Percentiles rank a stretch among this genome's conserved stretches.
phyloP scores from a whole-genome alignment of 1,284 basidiomycete species.

The Ustilago cynodontis region DNA sequence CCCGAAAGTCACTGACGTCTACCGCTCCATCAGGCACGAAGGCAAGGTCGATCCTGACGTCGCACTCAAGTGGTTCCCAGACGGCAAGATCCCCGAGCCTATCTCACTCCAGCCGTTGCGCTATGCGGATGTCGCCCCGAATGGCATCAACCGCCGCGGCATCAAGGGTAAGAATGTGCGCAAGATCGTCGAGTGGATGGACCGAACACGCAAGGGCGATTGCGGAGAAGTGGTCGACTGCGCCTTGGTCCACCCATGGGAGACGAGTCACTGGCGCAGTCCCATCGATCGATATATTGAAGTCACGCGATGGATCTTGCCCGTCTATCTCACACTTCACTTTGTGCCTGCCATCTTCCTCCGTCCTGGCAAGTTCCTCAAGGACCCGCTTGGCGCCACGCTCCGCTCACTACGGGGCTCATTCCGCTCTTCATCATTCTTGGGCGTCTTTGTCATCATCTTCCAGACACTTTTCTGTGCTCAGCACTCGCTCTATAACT shows the following conservation, averaged over 20 bases:
- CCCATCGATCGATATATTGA: conserved; percentile 81
- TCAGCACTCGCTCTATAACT: conserved; percentile 76
- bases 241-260: conserved; percentile 80
- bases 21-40: conserved; percentile 28
- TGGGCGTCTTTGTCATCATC: conserved; percentile 85
- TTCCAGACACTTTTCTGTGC: conserved; percentile 88
- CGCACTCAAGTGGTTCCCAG: conserved; percentile 54
- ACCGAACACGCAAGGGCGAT: conserved; percentile 47
- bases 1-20: conserved; percentile 40
- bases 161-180: conserved; percentile 60
- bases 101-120: conserved; percentile 51
- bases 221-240: conserved; percentile 52
- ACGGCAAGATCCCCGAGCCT: conserved; percentile 61
- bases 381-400: conserved; percentile 52
- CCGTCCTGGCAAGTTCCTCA: conserved; percentile 64
- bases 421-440: conserved; percentile 85
- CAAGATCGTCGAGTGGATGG: conserved; percentile 59
- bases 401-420: conserved; percentile 79
- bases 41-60: conserved; percentile 32
- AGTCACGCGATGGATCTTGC: conserved; percentile 83
- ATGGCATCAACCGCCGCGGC: conserved; percentile 51
- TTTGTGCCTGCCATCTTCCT: conserved; percentile 77
- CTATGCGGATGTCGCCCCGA: conserved; percentile 57
- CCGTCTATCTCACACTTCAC: conserved; percentile 87
- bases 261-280: conserved; percentile 78